Evolutionary conservation across 805 yeast genomes (phyloP).

Genomic region (Priceomyces melissophilus): DNA sequence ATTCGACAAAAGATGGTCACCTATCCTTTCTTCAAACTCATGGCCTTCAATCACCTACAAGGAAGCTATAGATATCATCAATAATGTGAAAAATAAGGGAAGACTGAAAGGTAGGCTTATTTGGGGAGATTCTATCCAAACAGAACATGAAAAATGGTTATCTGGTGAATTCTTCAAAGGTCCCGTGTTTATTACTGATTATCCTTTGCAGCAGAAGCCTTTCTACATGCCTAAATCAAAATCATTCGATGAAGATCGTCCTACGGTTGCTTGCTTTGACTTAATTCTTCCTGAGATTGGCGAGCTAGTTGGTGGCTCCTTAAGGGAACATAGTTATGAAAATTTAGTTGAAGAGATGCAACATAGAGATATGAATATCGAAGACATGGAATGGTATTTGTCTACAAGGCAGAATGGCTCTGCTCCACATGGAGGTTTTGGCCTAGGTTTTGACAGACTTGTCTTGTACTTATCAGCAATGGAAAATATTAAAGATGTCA

Average conservation of each 20-base stretch:
- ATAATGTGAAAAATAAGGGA: conserved; percentile 42
- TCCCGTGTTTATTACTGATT: conserved; percentile 88
- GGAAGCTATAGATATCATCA: conserved; percentile 60
- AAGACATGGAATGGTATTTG: conserved; percentile 75
- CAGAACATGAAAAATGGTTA: conserved; percentile 90
- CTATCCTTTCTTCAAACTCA: conserved; percentile 34
- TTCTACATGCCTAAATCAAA: conserved; percentile 78
- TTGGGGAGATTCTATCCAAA: conserved; percentile 73
- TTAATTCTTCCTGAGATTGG: conserved; percentile 88
- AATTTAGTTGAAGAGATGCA: conserved; percentile 48
- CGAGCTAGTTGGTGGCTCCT: conserved; percentile 90
- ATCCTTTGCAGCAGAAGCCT: conserved; percentile 77
- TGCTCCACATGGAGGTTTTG: conserved; percentile 96
- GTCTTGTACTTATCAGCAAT: conserved; percentile 68
- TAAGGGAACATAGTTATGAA: conserved; percentile 71
- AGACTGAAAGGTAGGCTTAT: conserved; percentile 20
- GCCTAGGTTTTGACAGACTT: conserved; percentile 89
- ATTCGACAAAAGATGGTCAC: conserved; percentile 56
- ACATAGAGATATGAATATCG: conserved; percentile 52
- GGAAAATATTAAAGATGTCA: conserved; percentile 81
- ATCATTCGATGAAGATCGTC: conserved; percentile 22
- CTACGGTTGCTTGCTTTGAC: conserved; percentile 88
- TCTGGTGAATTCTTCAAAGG: conserved; percentile 64
- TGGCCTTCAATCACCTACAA: conserved; percentile 78
- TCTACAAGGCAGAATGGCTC: conserved; percentile 72